Percentiles rank a stretch among this genome's conserved stretches.
Evolutionary conservation across 1,139 yeast species (phyloP).

Genomic region (Geotrichum macrosporum): DNA sequence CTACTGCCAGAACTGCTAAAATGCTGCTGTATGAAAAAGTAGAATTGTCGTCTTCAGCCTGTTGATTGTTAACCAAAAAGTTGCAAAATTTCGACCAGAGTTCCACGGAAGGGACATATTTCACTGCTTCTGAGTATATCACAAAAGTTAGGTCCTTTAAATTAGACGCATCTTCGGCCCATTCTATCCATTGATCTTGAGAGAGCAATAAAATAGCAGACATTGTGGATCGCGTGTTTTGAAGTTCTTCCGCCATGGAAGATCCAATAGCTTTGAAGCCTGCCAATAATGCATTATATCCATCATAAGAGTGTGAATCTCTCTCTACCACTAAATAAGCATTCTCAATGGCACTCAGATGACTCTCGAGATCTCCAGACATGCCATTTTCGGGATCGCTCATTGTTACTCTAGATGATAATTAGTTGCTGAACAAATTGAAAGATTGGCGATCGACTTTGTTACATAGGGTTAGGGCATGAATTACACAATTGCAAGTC

Average conservation of each 20-base stretch:
- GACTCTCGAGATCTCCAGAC: background rate
- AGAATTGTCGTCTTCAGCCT: constrained; percentile 10
- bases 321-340: constrained; percentile 10
- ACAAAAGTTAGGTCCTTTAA: constrained; percentile 17
- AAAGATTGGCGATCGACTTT: too few species aligned
- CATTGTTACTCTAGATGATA: constrained; percentile 1
- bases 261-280: constrained; percentile 10
- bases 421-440: background rate
- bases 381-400: background rate
- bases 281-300: constrained; percentile 7
- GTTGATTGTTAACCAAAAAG: constrained; percentile 22
- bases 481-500: too few species aligned
- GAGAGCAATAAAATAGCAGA: constrained; percentile 23
- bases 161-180: constrained; percentile 25
- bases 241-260: constrained; percentile 23
- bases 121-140: constrained; percentile 27
- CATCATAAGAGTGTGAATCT: constrained; percentile 14
- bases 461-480: too few species aligned
- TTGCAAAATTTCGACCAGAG: constrained; percentile 29
- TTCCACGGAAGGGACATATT: constrained; percentile 22
- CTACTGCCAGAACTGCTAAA: constrained; percentile 16
- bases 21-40: constrained; percentile 17
- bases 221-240: constrained; percentile 23
- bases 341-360: background rate
- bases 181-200: constrained; percentile 29